A percentile compares a stretch with the other conserved stretches of the same genome.
These are phyloP conservation scores for Neoboletus magnificus DNA, from an alignment of 768 basidiomycete species.

Conservation along the genomic window DNA sequence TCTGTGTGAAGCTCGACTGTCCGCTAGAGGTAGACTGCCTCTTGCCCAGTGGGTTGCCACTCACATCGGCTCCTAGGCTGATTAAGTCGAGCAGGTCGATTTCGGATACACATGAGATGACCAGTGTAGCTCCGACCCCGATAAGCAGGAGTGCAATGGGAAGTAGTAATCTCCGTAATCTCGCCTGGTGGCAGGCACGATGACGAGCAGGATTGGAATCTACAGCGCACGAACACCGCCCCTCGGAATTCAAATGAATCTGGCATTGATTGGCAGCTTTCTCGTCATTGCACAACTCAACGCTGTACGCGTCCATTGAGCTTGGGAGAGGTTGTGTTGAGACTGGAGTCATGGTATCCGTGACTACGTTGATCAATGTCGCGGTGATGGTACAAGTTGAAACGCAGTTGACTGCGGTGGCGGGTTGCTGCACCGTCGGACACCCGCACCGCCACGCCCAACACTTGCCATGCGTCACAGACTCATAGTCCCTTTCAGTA, in stretches of 20 bases:
- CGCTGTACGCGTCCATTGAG: conserved; percentile 20
- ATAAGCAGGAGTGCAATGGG: conserved; percentile 35
- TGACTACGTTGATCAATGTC: conserved; percentile 9
- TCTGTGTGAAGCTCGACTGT: conserved; percentile 35
- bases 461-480: not conserved
- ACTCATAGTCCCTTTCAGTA: too few relatives aligned
- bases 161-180: conserved; percentile 34
- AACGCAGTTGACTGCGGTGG: not conserved
- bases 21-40: conserved; percentile 18
- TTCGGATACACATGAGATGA: conserved; percentile 32
- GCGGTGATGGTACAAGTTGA: conserved; percentile 4
- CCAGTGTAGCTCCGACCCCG: conserved; percentile 28
- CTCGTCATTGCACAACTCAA: conserved; percentile 8
- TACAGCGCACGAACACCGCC: conserved; percentile 20
- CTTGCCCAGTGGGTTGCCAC: conserved; percentile 29
- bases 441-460: not conserved
- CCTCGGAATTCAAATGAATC: conserved; percentile 17
- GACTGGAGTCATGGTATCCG: conserved; percentile 24
- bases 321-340: conserved; percentile 27
- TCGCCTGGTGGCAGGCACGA: conserved; percentile 31
- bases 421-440: not conserved
- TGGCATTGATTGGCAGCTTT: conserved; percentile 24
- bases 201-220: conserved; percentile 24
- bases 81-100: conserved; percentile 21
- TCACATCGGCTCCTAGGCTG: conserved; percentile 27